Conservation (phyloP, 345 rosid species). For the Gossypioides kirkii region DNA sequence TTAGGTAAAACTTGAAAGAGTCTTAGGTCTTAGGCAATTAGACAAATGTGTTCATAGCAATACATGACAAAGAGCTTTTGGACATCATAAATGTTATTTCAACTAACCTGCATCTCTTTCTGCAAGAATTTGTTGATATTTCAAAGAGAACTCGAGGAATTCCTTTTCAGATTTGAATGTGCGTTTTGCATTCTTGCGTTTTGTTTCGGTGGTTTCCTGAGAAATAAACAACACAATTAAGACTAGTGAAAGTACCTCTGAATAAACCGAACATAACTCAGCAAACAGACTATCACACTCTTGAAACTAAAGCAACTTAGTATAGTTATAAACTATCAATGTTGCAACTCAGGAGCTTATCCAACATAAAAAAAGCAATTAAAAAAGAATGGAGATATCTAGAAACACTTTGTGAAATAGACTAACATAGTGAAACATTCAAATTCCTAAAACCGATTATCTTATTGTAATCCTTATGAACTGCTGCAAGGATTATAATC, state of each 20-base stretch:
- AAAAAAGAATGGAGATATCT: neutral
- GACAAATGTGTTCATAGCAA: neutral
- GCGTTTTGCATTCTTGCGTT: constrained; percentile 64
- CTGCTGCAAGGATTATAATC: neutral
- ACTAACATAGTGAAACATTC: neutral
- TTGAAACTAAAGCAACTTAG: neutral
- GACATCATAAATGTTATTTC: constrained; percentile 11
- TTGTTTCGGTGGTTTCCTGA: constrained; percentile 65
- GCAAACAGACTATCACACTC: neutral
- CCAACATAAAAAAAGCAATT: neutral
- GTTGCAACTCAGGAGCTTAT: neutral
- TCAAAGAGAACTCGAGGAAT: constrained; percentile 72
- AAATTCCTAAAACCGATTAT: neutral
- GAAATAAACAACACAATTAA: constrained; percentile 10
- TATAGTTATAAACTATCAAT: neutral
- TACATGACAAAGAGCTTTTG: neutral
- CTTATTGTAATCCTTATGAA: neutral
- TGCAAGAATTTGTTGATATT: constrained; percentile 84
- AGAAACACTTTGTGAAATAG: neutral
- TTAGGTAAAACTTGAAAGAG: neutral
- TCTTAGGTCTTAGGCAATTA: neutral
- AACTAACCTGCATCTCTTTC: constrained; percentile 80
- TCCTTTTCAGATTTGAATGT: constrained; percentile 71
- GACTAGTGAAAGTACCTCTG: neutral
- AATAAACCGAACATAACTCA: constrained; percentile 7